Conservation (phyloP, 139 green algal genomes). For the Chlorella sorokiniana region DNA sequence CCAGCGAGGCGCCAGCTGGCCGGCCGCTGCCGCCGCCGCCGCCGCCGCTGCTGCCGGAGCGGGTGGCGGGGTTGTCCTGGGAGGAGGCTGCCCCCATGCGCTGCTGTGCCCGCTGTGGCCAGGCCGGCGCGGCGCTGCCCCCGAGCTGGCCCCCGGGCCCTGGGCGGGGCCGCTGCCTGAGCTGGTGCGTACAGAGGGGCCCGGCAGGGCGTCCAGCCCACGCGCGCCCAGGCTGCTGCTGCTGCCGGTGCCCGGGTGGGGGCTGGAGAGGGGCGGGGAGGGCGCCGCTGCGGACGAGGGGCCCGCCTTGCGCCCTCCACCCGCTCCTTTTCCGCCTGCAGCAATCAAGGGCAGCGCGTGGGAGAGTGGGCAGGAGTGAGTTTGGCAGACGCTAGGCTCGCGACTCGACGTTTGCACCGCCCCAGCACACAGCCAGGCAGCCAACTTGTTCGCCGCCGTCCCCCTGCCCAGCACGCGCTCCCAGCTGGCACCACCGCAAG, state of each 20-base stretch:
- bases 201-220: not conserved
- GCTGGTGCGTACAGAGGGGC: not conserved
- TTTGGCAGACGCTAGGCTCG: not conserved
- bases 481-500: too few species aligned
- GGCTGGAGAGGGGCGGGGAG: too few species aligned
- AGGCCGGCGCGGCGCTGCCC: too few species aligned
- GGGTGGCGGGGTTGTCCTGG: not conserved
- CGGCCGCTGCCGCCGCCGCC: not conserved
- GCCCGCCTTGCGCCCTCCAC: too few species aligned
- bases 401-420: not conserved
- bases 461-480: too few species aligned
- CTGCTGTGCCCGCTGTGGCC: not conserved
- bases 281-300: too few species aligned
- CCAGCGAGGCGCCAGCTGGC: too few species aligned
- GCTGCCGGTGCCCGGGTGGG: too few species aligned
- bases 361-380: not conserved
- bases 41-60: not conserved
- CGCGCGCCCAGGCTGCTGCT: not conserved
- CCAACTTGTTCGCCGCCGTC: too few species aligned
- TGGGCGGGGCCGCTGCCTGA: not conserved
- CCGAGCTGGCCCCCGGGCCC: not conserved
- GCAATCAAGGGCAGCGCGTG: not conserved
- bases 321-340: slow-evolving; percentile 17
- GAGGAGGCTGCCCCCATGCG: not conserved
- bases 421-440: too few species aligned